Conservation (phyloP, 805 yeast species). For the Candida nanaspora region DNA sequence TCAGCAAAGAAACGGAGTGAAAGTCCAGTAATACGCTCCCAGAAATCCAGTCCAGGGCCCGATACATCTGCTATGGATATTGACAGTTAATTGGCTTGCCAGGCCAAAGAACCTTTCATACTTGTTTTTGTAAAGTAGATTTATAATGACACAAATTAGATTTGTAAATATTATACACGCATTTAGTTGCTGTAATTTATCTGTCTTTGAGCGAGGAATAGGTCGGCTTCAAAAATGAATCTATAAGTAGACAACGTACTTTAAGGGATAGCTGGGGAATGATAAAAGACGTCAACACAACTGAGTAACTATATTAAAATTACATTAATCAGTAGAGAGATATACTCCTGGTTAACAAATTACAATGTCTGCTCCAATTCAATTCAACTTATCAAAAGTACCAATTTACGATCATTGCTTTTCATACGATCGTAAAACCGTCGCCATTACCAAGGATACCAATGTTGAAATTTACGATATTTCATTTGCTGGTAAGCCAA, state of each 20-base stretch:
- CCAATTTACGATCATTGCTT: slow-evolving; percentile 92
- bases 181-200: too few species aligned
- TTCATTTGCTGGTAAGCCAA: slow-evolving; percentile 44
- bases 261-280: too few species aligned
- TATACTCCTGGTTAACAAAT: slow-evolving; percentile 22
- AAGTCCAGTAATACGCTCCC: neutral
- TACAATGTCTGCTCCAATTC: slow-evolving; percentile 28
- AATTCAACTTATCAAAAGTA: slow-evolving; percentile 65
- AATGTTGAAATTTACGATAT: slow-evolving; percentile 69
- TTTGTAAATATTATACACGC: too few species aligned
- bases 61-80: neutral
- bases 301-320: neutral
- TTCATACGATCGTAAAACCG: slow-evolving; percentile 50
- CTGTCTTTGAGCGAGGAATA: too few species aligned
- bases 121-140: too few species aligned
- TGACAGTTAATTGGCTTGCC: too few species aligned
- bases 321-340: slow-evolving; percentile 25
- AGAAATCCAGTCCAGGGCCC: neutral
- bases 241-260: too few species aligned
- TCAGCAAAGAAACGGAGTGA: neutral
- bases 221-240: too few species aligned
- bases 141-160: too few species aligned
- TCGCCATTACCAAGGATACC: slow-evolving; percentile 80
- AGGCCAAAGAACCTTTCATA: too few species aligned
- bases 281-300: too few species aligned